Evolutionary conservation across 2,329 filamentous ascomycete species (phyloP), one percentile per base, ranked within the genome.

Genomic region (Diaporthe humulicola): DNA sequence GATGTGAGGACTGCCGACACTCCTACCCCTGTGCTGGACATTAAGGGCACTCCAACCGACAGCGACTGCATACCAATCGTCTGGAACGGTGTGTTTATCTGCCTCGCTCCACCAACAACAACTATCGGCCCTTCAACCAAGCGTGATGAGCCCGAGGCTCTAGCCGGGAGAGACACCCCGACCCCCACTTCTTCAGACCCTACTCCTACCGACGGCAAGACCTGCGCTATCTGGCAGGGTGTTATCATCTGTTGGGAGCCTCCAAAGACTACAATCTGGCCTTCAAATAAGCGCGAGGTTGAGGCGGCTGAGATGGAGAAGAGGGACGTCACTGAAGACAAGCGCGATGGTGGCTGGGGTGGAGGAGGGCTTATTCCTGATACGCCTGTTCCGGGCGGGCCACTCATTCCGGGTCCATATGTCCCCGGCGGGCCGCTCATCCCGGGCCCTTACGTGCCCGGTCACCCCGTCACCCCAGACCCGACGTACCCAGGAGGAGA

Each of bases 381-480:
- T 15, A 75, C 74, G 50, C 36, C 80, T 58, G 75, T 77, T 19
- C 58, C 58, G 8, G 58, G 58, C n/a, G 58, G 58, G 9, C 58
- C 58, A 42, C 58, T 64, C 22, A 19, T 64, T 12, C 80, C 80
- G 25, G 79, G 77, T 60, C 76, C 75, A 33, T 71, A 79, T 36
- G 70, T 81, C 73, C 81, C 82, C 12, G 81, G 82, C 42, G 82
- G 81, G 1, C 78, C 81, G 60, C 75, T 84, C 50, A 76, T 78
- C 17, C 82, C 83, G 6, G 78, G 80, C 10, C 78, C 77, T 4
- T 78, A 78, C 7, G 56, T 79, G 8, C 80, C 80, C 22, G 64
- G 64, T 10, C 45, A 50, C 14, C 64, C 48, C 4, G 33, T 69
- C 15, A 69, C 33, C 48, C 82, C 83, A 33, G 82, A 82, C 70